Base-by-base conservation (phyloP, 192 early-diverging fungal species). In the Coemansia furcata region DNA sequence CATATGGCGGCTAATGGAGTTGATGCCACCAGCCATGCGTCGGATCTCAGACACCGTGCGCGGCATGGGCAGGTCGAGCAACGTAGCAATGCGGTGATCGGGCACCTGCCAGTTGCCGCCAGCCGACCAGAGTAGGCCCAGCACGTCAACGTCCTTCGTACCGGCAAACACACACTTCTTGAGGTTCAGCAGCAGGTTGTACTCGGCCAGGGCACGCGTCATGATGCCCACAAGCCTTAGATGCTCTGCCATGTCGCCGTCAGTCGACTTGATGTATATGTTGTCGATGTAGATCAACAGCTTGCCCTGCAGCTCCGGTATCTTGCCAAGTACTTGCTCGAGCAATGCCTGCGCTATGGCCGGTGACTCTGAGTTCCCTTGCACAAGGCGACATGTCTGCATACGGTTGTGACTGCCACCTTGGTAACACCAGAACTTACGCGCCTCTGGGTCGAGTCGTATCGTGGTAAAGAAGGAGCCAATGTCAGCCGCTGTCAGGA, bases 281-380 rank as follows among this genome's bases (percentile, higher is more conserved):
- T 74, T 74, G 58, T 74, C 73, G 6, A 73, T 73, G 39, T 73
- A 73, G 5, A 60, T 32, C 6, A 68, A 32, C 10, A 68, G 0
- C 21, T 66, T 68, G 14, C 62, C 62, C 0, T 33, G 7, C 6
- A 69, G 43, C 12, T 8, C 55, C 0, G 29, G 32, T 11, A 54
- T 23, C 15, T 26, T 40, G n/a, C 29, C 40, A 2, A 74, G 36
- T 2, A 69, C 58, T 4, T 74, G 66, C 36, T 59, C 44, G 33
- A 74, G 39, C 29, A 65, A 52, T 23, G 62, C 63, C 59, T 71
- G 60, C 6, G 69, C 38, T 10, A 65, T 65, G 5, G 49, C 63
- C 10, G 63, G 49, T 35, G 47, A 65, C 33, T 65, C 63, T 39
- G 42, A 43, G 42, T 43, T 43, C 15, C 42, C 42, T 12, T 43